Evolutionary conservation across 352 stramenopile genomes (phyloP), one percentile per base, ranked within the genome.

Genomic region (Globisporangium uncinulatum): DNA sequence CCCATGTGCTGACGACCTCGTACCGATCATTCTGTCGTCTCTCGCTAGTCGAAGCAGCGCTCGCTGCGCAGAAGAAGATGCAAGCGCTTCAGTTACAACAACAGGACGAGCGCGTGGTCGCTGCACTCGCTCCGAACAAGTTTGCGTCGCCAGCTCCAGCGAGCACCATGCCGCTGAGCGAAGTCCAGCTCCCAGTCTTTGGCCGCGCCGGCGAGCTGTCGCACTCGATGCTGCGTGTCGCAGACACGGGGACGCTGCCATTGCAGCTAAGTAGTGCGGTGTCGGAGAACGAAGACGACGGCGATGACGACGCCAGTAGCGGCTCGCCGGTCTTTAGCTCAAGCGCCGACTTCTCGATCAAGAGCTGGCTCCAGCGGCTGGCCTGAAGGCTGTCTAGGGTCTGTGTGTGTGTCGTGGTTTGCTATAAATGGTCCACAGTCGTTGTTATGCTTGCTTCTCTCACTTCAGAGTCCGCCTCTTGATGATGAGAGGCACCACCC

Each of bases 331-430:
- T 67, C 6, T 74, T 79, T 24, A 71, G 55, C 63, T 78, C 73
- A 14, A 83, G 68, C 43, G 47, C 67, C 20, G 54, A 56, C 3
- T 83, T 83, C 61, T 78, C 73, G 20, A 68, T 82, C 20, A 48
- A 45, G 24, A 47, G 56, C 10, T 86, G 76, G 76, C 66, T 83
- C 48, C 67, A 76, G 51, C 52, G 43, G 21, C 43, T 55, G 43
- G 55, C 4, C 17, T 49, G 37, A 47, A 21, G 36, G 36, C 19
- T 19, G 43, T 14, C 10, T 37, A 29, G 19, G 10, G 13, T 52
- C 29, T 50, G 20, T 20, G 19, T 42, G n/a, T 39, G 54, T 2
- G 13, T 37, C 17, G 10, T 29, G 24, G 24, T 29, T 29, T 29
- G 24, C 15, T 17, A 19, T 46, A 10, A 21, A 54, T 51, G 20